These are phyloP conservation scores for Trametes pubescens DNA, from an alignment of 1,284 basidiomycete species.

Conservation along the genomic window DNA sequence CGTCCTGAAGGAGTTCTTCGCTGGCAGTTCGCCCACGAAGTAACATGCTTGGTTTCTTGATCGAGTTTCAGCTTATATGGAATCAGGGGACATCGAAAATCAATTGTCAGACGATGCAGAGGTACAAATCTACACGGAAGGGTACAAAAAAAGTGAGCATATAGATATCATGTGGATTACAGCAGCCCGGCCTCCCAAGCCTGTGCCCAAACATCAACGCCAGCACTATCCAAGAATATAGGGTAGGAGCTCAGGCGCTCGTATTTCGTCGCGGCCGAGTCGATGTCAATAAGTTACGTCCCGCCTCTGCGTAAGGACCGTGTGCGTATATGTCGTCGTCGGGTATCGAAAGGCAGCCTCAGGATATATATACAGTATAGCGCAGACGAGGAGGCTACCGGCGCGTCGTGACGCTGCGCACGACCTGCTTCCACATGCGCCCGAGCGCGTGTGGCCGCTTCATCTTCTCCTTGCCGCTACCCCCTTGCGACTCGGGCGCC, in stretches of 20 bases:
- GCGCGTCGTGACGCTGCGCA: conserved; percentile 30
- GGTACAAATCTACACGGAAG: background rate
- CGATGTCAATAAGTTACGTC: background rate
- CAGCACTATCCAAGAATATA: too few relatives aligned
- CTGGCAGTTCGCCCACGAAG: background rate
- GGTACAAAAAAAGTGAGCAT: background rate
- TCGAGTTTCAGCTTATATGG: too few relatives aligned
- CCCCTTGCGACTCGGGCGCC: conserved; percentile 6
- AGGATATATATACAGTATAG: conserved; percentile 8
- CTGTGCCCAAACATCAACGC: background rate
- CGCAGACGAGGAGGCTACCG: conserved; percentile 10
- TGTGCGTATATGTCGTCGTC: background rate
- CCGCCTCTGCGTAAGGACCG: conserved; percentile 1
- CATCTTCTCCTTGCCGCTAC: conserved; percentile 8
- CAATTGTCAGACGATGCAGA: background rate
- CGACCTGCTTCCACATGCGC: conserved; percentile 31
- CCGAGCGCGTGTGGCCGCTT: conserved; percentile 25
- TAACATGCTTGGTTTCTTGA: background rate
- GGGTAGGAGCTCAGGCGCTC: background rate
- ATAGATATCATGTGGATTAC: conserved; percentile 1
- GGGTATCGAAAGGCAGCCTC: conserved; percentile 14
- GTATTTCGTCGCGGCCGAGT: background rate
- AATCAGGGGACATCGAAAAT: background rate
- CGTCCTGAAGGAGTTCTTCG: conserved; percentile 44
- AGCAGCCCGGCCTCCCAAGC: background rate